Evolutionary conservation across 805 yeast species (phyloP), one percentile per base, ranked within the genome.

Genomic region (Myxozyma nipponensis): DNA sequence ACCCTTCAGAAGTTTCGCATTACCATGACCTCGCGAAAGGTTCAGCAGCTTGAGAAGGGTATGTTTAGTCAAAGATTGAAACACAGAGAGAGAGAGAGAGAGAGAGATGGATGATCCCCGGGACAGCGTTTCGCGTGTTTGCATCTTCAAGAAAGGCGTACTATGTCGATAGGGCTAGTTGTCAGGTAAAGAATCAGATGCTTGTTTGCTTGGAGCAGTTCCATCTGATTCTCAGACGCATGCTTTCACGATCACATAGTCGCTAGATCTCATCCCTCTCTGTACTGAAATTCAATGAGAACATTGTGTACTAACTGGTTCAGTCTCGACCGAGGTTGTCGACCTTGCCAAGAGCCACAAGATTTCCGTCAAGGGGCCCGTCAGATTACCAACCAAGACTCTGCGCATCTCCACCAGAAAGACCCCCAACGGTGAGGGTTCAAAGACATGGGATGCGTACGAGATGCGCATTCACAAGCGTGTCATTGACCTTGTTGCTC

Each of bases 341-440:
- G 75, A 72, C 74, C 89, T 87, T 71, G 96, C 98, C 74, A 78
- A 78, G 74, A 79, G 78, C 74, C 76, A 81, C 77, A 76, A 84
- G 69, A 81, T 90, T 71, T 80, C 77, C 75, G 89, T 88, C 84
- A 91, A 89, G 82, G 99, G 99, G 73, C 98, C 98, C 68, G 96
- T 93, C 72, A 90, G 98, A 86, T 78, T 93, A 80, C 99, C 99
- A 81, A 93, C 98, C 78, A 93, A 90, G 86, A 93, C 86, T 68
- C 86, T 93, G 72, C 88, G 86, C 78, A 81, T 93, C 79, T 81
- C 95, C 79, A 93, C 99, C 86, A 89, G 99, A 87, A 93, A 93
- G 90, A 86, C 98, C 73, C 99, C 99, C 72, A 95, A 95, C 77
- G 99, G 99, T 93, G 97, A 93, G 82, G 99, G 99, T 93, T 93